A percentile compares a stretch with the other conserved stretches of the same genome.
Conservation (phyloP, 495 filamentous ascomycete genomes). For the Bathelium albidoporum region DNA sequence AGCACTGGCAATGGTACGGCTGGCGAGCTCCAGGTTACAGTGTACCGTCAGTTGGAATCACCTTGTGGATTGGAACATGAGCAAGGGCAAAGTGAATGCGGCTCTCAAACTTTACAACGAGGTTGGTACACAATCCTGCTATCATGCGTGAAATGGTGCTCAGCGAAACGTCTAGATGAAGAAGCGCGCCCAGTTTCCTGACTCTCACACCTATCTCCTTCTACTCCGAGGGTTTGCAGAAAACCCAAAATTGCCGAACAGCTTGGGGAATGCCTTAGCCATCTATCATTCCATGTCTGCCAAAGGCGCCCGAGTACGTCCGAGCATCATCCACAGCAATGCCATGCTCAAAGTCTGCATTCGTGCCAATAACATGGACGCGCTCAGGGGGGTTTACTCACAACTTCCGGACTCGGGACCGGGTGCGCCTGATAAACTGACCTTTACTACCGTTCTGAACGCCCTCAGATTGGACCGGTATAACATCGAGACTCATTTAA, state of each 20-base stretch:
- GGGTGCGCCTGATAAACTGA: constrained; percentile 52
- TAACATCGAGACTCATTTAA: constrained; percentile 9
- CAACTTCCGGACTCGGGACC: constrained; percentile 52
- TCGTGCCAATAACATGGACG: constrained; percentile 57
- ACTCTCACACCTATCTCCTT: constrained; percentile 67
- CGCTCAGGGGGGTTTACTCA: constrained; percentile 58
- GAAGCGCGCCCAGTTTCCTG: constrained; percentile 67
- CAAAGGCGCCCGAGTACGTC: constrained; percentile 47
- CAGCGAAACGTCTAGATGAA: constrained; percentile 62
- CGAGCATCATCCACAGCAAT: constrained; percentile 72
- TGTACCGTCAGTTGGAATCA: constrained; percentile 79
- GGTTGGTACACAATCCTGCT: constrained; percentile 38
- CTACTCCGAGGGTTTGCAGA: constrained; percentile 64
- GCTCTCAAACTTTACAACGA: constrained; percentile 80
- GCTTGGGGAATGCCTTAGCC: constrained; percentile 50
- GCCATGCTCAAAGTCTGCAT: constrained; percentile 73
- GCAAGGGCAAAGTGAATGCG: constrained; percentile 42
- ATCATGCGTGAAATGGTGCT: background rate
- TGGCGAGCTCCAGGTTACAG: constrained; percentile 49
- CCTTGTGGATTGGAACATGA: constrained; percentile 61
- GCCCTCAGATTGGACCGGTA: constrained; percentile 43
- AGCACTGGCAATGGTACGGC: constrained; percentile 55
- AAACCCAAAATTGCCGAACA: constrained; percentile 40
- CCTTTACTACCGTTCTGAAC: constrained; percentile 73
- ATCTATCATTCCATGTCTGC: constrained; percentile 63